Base-by-base conservation (phyloP, 192 early-diverging fungal genomes). In the Umbelopsis isabellina region DNA sequence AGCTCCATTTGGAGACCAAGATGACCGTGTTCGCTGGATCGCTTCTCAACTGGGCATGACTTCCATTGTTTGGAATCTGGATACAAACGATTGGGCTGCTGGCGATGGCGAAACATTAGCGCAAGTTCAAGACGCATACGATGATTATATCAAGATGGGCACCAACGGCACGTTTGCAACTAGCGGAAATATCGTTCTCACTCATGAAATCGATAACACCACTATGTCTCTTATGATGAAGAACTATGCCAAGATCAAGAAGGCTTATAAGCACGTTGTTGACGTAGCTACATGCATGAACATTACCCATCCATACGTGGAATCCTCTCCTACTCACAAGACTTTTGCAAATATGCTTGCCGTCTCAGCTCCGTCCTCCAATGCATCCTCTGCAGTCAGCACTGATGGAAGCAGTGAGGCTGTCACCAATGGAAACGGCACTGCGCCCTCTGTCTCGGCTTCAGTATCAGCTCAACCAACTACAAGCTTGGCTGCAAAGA, bases 11-110 rank as follows among this genome's bases (percentile, higher is more conserved):
- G 78, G 82, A 49, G 82, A 85, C 75, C 78, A 80, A 23, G 81
- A 85, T 68, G 80, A 83, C 71, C 84, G 84, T 78, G 77, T 83
- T 49, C 79, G 81, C 46, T 73, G 68, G 70, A 83, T 85, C 52
- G 82, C 79, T 15, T 77, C 80, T 61, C 82, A 85, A 68, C 75
- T 85, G n/a, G 77, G 74, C 33, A 76, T 71, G 66, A 87, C 78
- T 37, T 77, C 83, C 18, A 75, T 83, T 23, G 75, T 87, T 21
- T 87, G 85, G 85, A 78, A 79, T 47, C 75, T 82, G 66, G 86
- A 87, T 66, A 85, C 84, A 33, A 71, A 84, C 73, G 86, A 87
- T 64, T 84, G 82, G 75, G 61, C 64, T 45, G 78, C 78, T 44
- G 74, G 66, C 49, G 46, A 10, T 35, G 33, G 50, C 10, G 65